Base-by-base conservation (phyloP, 768 basidiomycete genomes). In the Podaxis sp. region DNA sequence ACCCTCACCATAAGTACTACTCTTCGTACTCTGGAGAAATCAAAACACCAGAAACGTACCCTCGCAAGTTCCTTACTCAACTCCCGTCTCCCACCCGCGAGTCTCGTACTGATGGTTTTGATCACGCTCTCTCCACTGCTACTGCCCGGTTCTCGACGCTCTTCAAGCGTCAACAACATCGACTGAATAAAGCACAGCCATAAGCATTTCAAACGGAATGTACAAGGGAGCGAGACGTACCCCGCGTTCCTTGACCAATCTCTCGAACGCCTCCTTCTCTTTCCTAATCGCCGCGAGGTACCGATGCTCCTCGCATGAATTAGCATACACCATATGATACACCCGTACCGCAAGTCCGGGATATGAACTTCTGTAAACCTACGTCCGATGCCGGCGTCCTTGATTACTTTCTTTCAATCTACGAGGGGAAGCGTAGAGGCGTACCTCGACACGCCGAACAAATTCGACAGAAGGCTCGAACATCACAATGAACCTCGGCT, bases 381-480 rank as follows among this genome's bases (percentile, higher is more conserved):
- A 62, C 21, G 18, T 4, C 10, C 25, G 0, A 23, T 21, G 10
- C 10, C 25, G 21, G 13, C 0, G 11, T 23, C 21, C 5, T 23
- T 21, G 11, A 9, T 23, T 48, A 23, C 25, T 1, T 11, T 48
- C 4, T 0, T 23, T 23, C 0, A 5, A 9, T 11, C 0, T 23
- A 48, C 11, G 3, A 10, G 9, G 48, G 5, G 44, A 11, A 52
- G 23, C 16, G 2, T 25, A 3, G 32, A 9, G 0, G 65, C 82
- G 57, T 56, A 93, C 95, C 81, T 99, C 95, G 25, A 99, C 80
- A 1, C 97, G 82, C 27, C 97, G 80, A 38, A 98, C 84, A 66
- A 98, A 99, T 55, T 96, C 91, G 70, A 93, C 88, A 66, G 87
- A 91, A 2, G 96, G 95, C 68, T 99, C 97, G 64, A 90, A 94